These are phyloP conservation scores for Hibiscus mutabilis DNA, from an alignment of 345 rosid genomes.

Conservation along the genomic window DNA sequence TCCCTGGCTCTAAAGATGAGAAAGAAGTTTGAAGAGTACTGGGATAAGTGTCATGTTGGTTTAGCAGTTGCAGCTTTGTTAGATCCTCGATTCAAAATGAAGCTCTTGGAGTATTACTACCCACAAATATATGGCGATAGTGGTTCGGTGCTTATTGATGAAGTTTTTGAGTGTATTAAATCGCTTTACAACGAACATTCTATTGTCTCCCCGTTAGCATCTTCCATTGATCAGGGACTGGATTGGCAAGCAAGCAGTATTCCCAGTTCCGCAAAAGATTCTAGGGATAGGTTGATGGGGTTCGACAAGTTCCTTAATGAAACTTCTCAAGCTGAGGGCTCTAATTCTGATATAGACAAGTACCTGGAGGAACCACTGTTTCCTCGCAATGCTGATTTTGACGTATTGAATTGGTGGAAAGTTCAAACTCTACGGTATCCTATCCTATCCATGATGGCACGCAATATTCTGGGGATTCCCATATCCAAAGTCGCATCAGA, in stretches of 20 bases:
- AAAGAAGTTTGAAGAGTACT: conserved; percentile 55
- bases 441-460: conserved; percentile 72
- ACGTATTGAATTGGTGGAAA: conserved; percentile 77
- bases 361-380: conserved; percentile 81
- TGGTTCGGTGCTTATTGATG: conserved; percentile 50
- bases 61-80: conserved; percentile 68
- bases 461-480: conserved; percentile 55
- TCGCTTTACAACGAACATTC: conserved; percentile 66
- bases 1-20: conserved; percentile 55
- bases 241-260: conserved; percentile 36
- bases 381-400: conserved; percentile 59
- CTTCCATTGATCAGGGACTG: conserved; percentile 40
- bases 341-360: conserved; percentile 61
- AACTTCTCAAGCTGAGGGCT: conserved; percentile 42
- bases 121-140: conserved; percentile 48
- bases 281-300: conserved; percentile 49
- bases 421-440: conserved; percentile 77
- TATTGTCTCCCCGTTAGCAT: conserved; percentile 49
- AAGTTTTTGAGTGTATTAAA: conserved; percentile 47
- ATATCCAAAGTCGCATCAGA: conserved; percentile 44
- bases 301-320: conserved; percentile 64
- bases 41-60: conserved; percentile 63
- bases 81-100: conserved; percentile 84
- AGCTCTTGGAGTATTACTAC: conserved; percentile 69
- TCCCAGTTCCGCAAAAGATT: conserved; percentile 21